Evolutionary conservation across 257 asterid species (phyloP), one percentile per base, ranked within the genome.

Genomic region (Pogostemon cablin): DNA sequence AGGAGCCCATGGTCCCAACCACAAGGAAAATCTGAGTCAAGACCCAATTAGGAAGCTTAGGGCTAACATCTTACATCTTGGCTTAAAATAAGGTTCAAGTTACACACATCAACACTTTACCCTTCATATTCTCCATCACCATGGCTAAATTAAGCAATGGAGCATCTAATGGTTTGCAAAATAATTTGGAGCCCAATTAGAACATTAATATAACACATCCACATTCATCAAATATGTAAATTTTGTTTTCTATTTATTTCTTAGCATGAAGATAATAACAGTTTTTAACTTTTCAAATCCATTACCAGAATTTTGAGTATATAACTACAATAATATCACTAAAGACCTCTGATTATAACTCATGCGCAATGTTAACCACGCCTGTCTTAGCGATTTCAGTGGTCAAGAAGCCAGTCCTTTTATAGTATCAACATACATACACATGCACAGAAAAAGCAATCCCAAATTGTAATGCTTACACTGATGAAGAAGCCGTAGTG

Each of bases 401-500:
- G 32, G 75, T 65, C 69, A 78, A 70, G 40, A 32, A 66, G 50
- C 4, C 44, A 40, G 59, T 65, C 25, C 65, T 48, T 8, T 47
- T 56, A 52, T 17, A 56, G 17, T 17, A 39, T 46, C 40, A 40
- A 42, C 53, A 64, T 9, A 65, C 37, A 40, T 32, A 54, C 44
- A 67, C 34, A 15, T 32, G 12, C 65, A 49, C 66, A 69, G 46
- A 68, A 62, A 9, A 59, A 56, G 53, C 67, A 62, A 25, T 34
- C 44, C 52, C 60, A 60, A 78, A 67, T 39, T 40, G 12, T 77
- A 75, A 44, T 64, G 72, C 93, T 86, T 83, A 95, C 98, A 95
- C 72, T 91, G 98, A 78, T 95, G 99, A 78, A 95, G 99, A 85
- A 95, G 98, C 46, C 97, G 87, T 68, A 95, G 82, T 25, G 99